Evolutionary conservation across 768 basidiomycete species (phyloP).

Genomic region (Rhodotorula graminis): DNA sequence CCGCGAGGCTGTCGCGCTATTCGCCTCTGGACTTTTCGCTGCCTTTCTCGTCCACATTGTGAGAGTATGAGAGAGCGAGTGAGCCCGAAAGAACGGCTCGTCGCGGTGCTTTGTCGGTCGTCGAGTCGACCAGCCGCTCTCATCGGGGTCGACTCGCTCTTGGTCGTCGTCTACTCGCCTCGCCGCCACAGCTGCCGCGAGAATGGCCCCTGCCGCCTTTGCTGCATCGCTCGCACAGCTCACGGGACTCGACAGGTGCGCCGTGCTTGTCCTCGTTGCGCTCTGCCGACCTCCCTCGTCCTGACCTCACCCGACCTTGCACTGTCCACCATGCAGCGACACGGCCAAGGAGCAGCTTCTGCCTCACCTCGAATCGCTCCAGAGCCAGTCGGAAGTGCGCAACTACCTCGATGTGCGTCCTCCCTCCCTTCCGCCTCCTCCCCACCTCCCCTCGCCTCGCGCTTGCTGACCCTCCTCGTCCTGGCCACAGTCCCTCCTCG

Average conservation of each 20-base stretch:
- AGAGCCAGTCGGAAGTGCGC: neutral
- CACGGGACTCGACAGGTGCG: conserved; percentile 20
- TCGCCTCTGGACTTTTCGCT: too few relatives aligned
- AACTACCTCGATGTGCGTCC: conserved; percentile 23
- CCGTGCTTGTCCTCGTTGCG: too few relatives aligned
- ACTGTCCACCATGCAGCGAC: neutral
- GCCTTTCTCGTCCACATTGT: too few relatives aligned
- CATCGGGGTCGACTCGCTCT: neutral
- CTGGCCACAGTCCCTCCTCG: conserved; percentile 18
- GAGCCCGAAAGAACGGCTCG: too few relatives aligned
- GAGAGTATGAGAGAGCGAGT: too few relatives aligned
- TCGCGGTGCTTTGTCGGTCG: neutral
- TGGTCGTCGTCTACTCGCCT: neutral
- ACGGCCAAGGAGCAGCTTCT: conserved; percentile 14
- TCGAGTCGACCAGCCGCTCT: neutral
- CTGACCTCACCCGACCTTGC: neutral
- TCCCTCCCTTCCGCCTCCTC: neutral
- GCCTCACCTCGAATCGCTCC: conserved; percentile 14
- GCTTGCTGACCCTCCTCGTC: neutral
- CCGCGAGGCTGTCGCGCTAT: neutral
- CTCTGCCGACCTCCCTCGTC: neutral
- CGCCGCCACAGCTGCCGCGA: too few relatives aligned
- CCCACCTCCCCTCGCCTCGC: neutral
- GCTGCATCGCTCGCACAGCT: conserved; percentile 17
- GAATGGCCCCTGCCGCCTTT: neutral